Evolutionary conservation across 371 early-diverging fungal species (phyloP), one percentile per base, ranked within the genome.

Genomic region (Conidiobolus incongruus): DNA sequence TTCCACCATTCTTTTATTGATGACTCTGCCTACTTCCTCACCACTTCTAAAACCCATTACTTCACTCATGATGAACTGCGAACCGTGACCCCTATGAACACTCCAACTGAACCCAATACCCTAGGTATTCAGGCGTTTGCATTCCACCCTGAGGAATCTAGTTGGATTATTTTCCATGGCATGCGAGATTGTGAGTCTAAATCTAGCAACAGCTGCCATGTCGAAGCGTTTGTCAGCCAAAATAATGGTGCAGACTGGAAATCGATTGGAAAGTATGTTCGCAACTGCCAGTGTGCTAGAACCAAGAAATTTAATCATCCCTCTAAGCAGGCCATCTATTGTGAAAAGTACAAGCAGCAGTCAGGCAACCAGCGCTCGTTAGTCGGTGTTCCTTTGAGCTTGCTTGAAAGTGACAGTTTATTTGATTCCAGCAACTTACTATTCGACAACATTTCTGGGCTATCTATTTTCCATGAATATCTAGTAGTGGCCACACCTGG

Each of bases 141-240:
- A 31, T 90, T 84, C 72, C 92, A 94, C 47, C 74, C 83, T 5
- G 62, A 63, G 0, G 66, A 81, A 20, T 54, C 67, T 5, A 70
- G 70, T 16, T 81, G 82, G 68, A 51, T 85, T 13, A 55, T 94
- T 28, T 91, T 62, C 47, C 37, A 74, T 40, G 91, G 80, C 15
- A 69, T 73, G 37, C 47, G 46, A 12, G 59, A 60, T 12, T 80
- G 80, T 48, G 61, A 54, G 4, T 47, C 35, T 16, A 47, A 47
- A 1, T 22, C 47, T 6, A 38, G 40, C 11, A 44, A 38, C 13
- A 37, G 41, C 19, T 60, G 60, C 43, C 51, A 53, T 32, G 35
- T 33, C 20, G 68, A 73, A 49, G 82, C 81, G 1, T 84, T 65
- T 47, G 67, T 72, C 43, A 72, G 81, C 1, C 60, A 52, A 20